Conservation (phyloP, 768 basidiomycete genomes). For the Peribolospora baueri region DNA sequence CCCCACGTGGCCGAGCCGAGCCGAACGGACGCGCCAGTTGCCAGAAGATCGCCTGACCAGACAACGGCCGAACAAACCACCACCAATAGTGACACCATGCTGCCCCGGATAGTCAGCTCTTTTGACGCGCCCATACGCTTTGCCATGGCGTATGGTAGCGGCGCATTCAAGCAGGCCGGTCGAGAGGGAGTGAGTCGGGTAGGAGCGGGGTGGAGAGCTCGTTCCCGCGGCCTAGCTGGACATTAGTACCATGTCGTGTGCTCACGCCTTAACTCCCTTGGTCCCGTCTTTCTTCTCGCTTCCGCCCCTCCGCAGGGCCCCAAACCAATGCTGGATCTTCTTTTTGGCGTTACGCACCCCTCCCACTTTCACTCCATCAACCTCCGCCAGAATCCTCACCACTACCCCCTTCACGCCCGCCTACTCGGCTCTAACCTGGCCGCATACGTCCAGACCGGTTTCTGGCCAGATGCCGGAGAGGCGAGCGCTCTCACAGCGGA, state of each 20-base stretch:
- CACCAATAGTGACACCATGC: no score
- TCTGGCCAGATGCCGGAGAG: background rate
- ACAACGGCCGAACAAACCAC: no score
- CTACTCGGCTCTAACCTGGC: conserved; percentile 58
- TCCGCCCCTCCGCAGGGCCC: conserved; percentile 11
- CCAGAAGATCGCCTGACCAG: no score
- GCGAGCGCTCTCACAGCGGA: no score
- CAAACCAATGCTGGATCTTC: conserved; percentile 76
- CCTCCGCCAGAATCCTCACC: conserved; percentile 67
- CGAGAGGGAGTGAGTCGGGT: conserved; percentile 10
- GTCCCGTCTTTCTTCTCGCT: background rate
- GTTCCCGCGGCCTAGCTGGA: background rate
- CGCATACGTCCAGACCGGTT: conserved; percentile 36
- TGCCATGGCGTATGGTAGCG: conserved; percentile 92
- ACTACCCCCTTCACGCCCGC: conserved; percentile 80
- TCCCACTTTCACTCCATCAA: conserved; percentile 89
- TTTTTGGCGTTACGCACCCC: conserved; percentile 85
- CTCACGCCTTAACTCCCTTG: conserved; percentile 7
- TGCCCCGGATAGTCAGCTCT: no score
- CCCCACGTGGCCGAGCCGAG: no score
- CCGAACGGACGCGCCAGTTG: no score
- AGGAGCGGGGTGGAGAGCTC: conserved; percentile 9
- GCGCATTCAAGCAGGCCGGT: conserved; percentile 80
- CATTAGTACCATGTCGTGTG: conserved; percentile 3
- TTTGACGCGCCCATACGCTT: conserved; percentile 85